Base-by-base conservation (phyloP, 164 flowering plant genomes). In the Kingdonia uniflora region DNA sequence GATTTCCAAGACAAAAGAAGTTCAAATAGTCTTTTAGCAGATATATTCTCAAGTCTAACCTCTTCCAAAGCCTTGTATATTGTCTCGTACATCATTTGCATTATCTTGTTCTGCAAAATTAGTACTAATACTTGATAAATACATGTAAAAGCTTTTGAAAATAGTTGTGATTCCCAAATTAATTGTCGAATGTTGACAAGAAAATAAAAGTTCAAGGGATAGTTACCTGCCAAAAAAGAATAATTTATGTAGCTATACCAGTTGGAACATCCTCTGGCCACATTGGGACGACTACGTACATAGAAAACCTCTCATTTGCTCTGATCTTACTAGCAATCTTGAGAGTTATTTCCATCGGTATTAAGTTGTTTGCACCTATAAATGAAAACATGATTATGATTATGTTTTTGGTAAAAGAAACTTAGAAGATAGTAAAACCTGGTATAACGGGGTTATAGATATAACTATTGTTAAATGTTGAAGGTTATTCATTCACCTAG, bases 61-160 rank as follows among this genome's bases (percentile, higher is more conserved):
- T 92, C 96, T 55, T 76, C 85, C 40, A 92, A 65, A 56, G 98
- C 96, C 70, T 80, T 84, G 66, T 82, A 81, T 24, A 91, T 73
- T 0, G 83, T 85, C 65, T 88, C 94, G 43, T 92, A 92, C 98
- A 92, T 92, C 96, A 92, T 92, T 81, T 92, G 96, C 96, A 92
- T 92, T 25, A 96, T 92, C 60, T 88, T 85, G 56, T 86, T 62
- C 99, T 92, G 80, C 74, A 74, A 16, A 19, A 23, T 45, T 33
- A 54, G 33, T 39, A 11, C n/a, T n/a, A n/a, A n/a, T n/a, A n/a
- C 33, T 42, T 17, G 43, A 39, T 60, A 25, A 60, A 47, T 13
- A 37, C 13, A 47, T 20, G 50, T n/a, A 19, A 7, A 43, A 43
- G 19, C 19, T 29, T 4, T 29, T 29, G n/a, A n/a, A 29, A 3